A percentile compares a stretch with the other conserved stretches of the same genome.
Evolutionary conservation across 805 yeast species (phyloP).

Genomic region (Nakazawaea ambrosiae): DNA sequence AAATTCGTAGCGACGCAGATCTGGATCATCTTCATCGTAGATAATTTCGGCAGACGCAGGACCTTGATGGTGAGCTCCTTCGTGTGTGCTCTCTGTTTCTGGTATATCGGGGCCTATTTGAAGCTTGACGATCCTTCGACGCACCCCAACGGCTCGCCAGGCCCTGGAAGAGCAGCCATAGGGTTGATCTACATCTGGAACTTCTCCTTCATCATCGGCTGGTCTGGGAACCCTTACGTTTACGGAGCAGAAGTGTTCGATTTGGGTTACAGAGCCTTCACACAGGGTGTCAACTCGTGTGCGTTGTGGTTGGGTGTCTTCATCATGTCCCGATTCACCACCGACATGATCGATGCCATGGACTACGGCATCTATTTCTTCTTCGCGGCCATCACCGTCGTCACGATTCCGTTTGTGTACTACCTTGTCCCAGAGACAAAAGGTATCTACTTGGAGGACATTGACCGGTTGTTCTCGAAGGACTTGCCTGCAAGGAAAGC

Average conservation of each 20-base stretch:
- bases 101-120: constrained; percentile 42
- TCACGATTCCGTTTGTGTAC: constrained; percentile 24
- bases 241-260: constrained; percentile 39
- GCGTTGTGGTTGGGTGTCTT: constrained; percentile 46
- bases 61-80: constrained; percentile 30
- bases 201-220: constrained; percentile 32
- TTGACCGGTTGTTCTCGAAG: constrained; percentile 40
- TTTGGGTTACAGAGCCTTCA: constrained; percentile 32
- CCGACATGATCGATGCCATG: constrained; percentile 35
- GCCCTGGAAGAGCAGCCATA: constrained; percentile 36
- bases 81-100: constrained; percentile 37
- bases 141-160: constrained; percentile 19
- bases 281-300: constrained; percentile 36
- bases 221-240: constrained; percentile 43
- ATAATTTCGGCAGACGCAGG: constrained; percentile 36
- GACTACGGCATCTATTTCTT: constrained; percentile 39
- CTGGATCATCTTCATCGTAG: constrained; percentile 40
- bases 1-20: constrained; percentile 36
- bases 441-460: constrained; percentile 41
- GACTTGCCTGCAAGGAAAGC: constrained; percentile 4
- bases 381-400: constrained; percentile 26
- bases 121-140: constrained; percentile 29
- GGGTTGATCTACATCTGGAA: constrained; percentile 42
- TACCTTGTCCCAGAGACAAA: constrained; percentile 33
- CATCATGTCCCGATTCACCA: constrained; percentile 38